Evolutionary conservation across 345 rosid genomes (phyloP), one percentile per base, ranked within the genome.

Genomic region (Passiflora organensis): DNA sequence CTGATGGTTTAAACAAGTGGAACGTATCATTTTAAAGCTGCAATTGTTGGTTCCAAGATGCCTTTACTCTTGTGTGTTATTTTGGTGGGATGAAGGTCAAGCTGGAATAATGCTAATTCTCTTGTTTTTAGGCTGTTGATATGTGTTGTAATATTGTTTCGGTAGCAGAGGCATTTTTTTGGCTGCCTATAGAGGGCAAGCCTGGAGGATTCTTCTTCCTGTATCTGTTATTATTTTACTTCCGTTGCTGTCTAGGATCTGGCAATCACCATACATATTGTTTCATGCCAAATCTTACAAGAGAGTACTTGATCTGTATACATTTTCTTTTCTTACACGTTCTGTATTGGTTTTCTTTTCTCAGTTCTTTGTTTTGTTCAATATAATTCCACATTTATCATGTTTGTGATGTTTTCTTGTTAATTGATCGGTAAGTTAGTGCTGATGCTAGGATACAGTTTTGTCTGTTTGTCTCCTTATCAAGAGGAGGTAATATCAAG

Each of bases 111-210:
- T 53, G 63, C 22, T 43, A 51, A 65, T 65, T 59, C 34, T 51
- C 13, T 12, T 13, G 41, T 42, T 32, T 9, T 32, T 55, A 38
- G 53, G 56, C 42, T 75, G 76, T 70, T 59, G 72, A 67, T 67
- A 68, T 72, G 78, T 72, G 59, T 55, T 76, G 80, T 70, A 72
- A 65, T 73, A 62, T 71, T 70, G 62, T 72, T 73, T 56, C 43
- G 42, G 56, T 56, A 67, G 66, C 58, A 50, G 59, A 50, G 63
- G 52, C 65, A 64, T 74, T 75, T 66, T n/a, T n/a, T 66, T 72
- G 65, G 68, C 67, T 60, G 74, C 55, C 58, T 32, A 22, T 57
- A 60, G 46, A 45, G 57, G 32, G 63, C 71, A 53, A 37, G 73
- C 66, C 22, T 54, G 60, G 72, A 72, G 64, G 8, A 2, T 28